These are phyloP conservation scores for Trichoderma sp. DNA, from an alignment of 2,329 filamentous ascomycete species.

Conservation along the genomic window DNA sequence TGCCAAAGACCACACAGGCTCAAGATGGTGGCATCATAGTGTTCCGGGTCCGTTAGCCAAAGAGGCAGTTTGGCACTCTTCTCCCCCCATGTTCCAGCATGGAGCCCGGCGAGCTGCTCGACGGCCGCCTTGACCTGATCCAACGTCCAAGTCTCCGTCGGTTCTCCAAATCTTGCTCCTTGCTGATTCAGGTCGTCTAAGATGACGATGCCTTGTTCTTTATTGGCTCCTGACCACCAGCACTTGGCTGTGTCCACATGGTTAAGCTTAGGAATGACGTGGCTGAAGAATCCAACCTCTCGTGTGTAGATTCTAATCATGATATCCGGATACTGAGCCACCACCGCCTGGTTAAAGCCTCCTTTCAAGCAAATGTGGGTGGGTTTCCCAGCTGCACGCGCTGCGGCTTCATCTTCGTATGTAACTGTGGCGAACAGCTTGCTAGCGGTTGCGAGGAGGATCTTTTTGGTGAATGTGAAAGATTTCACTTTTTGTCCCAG, in stretches of 20 bases:
- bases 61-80: not conserved
- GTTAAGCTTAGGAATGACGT: not conserved
- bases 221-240: not conserved
- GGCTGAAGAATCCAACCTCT: conserved; percentile 4
- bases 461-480: not conserved
- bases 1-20: not conserved
- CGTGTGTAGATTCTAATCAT: conserved; percentile 1
- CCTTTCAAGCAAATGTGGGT: not conserved
- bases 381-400: not conserved
- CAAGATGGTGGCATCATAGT: conserved; percentile 5
- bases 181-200: not conserved
- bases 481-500: conserved; percentile 4
- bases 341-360: conserved; percentile 9
- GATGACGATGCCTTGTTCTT: not conserved
- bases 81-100: conserved; percentile 5
- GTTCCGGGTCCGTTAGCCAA: conserved; percentile 3
- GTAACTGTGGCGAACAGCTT: conserved; percentile 4
- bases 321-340: conserved; percentile 8
- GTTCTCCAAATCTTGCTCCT: not conserved
- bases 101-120: conserved; percentile 7
- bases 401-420: conserved; percentile 1
- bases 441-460: conserved; percentile 14
- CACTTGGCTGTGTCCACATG: not conserved
- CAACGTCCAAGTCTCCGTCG: not conserved
- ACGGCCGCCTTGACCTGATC: conserved; percentile 2